phyloP scores from a whole-genome alignment of 352 stramenopile species.

The Phytophthora fragariaefolia region DNA sequence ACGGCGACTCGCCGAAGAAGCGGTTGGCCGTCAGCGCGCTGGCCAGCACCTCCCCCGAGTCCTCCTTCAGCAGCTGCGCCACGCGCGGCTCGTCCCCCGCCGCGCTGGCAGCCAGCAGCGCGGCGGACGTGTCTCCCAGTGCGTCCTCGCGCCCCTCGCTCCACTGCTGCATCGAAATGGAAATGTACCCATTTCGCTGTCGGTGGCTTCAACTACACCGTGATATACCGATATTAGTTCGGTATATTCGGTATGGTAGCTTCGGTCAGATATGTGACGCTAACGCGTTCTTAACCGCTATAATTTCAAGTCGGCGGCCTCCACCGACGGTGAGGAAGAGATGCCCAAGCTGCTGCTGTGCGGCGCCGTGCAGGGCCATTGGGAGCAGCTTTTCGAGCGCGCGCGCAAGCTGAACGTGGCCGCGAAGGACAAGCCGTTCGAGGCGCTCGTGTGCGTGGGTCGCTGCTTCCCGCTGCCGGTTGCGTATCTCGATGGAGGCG shows the following conservation, averaged over 20 bases:
- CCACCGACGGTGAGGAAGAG: background rate
- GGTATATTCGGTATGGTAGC: too few species aligned
- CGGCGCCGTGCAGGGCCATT: conserved; percentile 65
- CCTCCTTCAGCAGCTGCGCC: conserved; percentile 17
- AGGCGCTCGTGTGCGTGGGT: conserved; percentile 69
- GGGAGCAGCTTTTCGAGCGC: conserved; percentile 73
- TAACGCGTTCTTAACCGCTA: conserved; percentile 1
- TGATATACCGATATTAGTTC: too few species aligned
- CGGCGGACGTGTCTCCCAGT: conserved; percentile 19
- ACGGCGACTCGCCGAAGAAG: conserved; percentile 45
- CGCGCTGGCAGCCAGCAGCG: conserved; percentile 30
- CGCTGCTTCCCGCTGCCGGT: conserved; percentile 59
- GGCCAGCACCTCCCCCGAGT: conserved; percentile 4
- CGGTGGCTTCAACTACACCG: background rate
- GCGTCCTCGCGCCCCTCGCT: conserved; percentile 26
- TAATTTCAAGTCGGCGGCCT: background rate
- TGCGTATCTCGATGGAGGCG: conserved; percentile 48
- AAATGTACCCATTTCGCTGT: conserved; percentile 22
- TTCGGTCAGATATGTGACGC: too few species aligned
- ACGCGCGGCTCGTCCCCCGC: conserved; percentile 25
- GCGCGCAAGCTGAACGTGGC: conserved; percentile 71
- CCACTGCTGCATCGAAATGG: conserved; percentile 22
- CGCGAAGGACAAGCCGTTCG: conserved; percentile 61
- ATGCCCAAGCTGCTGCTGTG: conserved; percentile 87
- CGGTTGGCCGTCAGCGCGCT: conserved; percentile 23